phyloP scores from a whole-genome alignment of 768 basidiomycete species.

The Xerocomellus amylosporus region DNA sequence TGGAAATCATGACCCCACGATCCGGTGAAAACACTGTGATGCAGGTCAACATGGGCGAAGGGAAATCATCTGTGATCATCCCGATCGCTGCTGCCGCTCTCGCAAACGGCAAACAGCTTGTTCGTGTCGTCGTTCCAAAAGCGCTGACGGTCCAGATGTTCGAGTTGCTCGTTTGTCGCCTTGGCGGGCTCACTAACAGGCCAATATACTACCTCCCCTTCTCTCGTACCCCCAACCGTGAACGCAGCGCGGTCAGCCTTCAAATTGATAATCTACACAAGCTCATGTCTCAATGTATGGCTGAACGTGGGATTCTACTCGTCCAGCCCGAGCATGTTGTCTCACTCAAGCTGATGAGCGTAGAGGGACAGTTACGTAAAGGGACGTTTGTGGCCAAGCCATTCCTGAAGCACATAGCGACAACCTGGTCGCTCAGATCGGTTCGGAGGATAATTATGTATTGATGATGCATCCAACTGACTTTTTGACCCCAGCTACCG shows the following conservation, averaged over 20 bases:
- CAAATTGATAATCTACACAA: slow-evolving; percentile 21
- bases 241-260: neutral
- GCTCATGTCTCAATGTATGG: slow-evolving; percentile 38
- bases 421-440: neutral
- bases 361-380: slow-evolving; percentile 31
- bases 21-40: slow-evolving; percentile 34
- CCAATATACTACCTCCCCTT: slow-evolving; percentile 48
- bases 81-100: slow-evolving; percentile 40
- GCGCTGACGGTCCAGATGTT: slow-evolving; percentile 43
- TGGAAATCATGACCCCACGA: slow-evolving; percentile 43
- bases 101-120: slow-evolving; percentile 40
- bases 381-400: neutral
- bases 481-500: neutral
- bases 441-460: neutral
- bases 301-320: slow-evolving; percentile 39
- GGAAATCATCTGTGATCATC: slow-evolving; percentile 45
- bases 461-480: neutral
- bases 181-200: slow-evolving; percentile 43
- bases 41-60: slow-evolving; percentile 57
- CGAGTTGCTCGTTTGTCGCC: slow-evolving; percentile 37
- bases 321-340: slow-evolving; percentile 51
- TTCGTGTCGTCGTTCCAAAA: slow-evolving; percentile 47
- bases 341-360: slow-evolving; percentile 43
- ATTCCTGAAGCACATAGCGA: slow-evolving; percentile 10
- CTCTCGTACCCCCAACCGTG: slow-evolving; percentile 35